Percentiles rank a stretch among this genome's conserved stretches.
Evolutionary conservation across 179 eudicot genomes (phyloP).

Genomic region (Patellifolia procumbens): DNA sequence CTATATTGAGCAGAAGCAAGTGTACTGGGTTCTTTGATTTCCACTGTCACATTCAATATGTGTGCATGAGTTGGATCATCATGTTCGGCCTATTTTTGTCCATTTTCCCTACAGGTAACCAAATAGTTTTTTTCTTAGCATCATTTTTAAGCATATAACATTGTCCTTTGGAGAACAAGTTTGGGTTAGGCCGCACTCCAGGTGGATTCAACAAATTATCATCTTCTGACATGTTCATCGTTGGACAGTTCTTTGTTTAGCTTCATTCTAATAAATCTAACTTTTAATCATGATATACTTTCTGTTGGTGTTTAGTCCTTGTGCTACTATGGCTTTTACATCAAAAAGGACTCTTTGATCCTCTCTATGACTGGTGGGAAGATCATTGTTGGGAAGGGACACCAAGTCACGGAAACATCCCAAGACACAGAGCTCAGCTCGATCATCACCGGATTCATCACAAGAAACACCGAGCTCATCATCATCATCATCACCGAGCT

Average conservation of each 20-base stretch:
- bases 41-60: constrained; percentile 85
- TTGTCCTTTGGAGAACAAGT: too few species aligned
- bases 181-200: too few species aligned
- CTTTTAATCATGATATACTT: not conserved
- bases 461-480: constrained; percentile 27
- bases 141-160: too few species aligned
- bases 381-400: constrained; percentile 51
- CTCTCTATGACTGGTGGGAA: constrained; percentile 94
- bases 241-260: too few species aligned
- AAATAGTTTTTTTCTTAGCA: not conserved
- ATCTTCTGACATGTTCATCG: too few species aligned
- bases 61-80: constrained; percentile 89
- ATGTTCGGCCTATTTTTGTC: constrained; percentile 72
- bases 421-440: constrained; percentile 36
- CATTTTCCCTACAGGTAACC: constrained; percentile 80
- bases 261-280: too few species aligned
- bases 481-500: constrained; percentile 6
- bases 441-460: constrained; percentile 29
- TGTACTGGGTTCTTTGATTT: constrained; percentile 84
- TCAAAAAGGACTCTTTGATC: constrained; percentile 89
- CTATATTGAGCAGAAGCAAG: constrained; percentile 55
- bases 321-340: constrained; percentile 90
- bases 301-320: constrained; percentile 40
- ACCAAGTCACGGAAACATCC: constrained; percentile 17
- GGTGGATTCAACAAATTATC: too few species aligned